Conservation (phyloP, 306 rosid genomes). For the Abrus pulchellus region DNA sequence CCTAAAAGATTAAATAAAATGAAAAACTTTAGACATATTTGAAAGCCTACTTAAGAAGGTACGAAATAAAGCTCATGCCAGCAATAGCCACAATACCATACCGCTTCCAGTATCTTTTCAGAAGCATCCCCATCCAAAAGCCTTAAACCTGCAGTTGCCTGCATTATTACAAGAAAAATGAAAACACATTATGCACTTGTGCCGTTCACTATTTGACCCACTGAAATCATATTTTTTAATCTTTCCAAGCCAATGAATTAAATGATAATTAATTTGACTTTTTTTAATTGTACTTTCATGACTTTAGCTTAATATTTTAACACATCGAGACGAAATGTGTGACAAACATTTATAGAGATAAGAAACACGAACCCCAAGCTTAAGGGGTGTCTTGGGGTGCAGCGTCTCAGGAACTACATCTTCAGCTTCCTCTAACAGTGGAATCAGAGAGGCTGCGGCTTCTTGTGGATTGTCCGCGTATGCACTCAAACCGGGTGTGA, state of each 20-base stretch:
- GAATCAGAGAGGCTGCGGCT: constrained; percentile 75
- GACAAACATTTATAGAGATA: too few relatives aligned
- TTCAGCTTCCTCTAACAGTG: constrained; percentile 66
- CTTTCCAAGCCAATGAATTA: too few relatives aligned
- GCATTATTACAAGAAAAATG: background rate
- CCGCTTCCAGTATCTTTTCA: constrained; percentile 36
- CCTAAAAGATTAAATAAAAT: constrained; percentile 49
- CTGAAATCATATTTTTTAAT: too few relatives aligned
- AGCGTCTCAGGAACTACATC: constrained; percentile 61
- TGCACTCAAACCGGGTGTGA: constrained; percentile 70
- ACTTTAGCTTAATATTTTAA: too few relatives aligned
- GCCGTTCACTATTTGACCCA: background rate
- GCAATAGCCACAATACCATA: background rate
- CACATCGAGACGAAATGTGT: too few relatives aligned
- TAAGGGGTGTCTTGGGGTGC: constrained; percentile 70
- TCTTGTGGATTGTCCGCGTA: constrained; percentile 57
- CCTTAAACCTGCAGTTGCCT: constrained; percentile 49
- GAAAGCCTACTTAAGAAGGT: background rate
- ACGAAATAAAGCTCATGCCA: background rate
- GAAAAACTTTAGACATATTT: background rate
- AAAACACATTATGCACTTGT: background rate
- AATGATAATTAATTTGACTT: too few relatives aligned
- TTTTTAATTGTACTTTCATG: too few relatives aligned
- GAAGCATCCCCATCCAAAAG: constrained; percentile 42
- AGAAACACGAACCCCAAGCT: constrained; percentile 65